These are phyloP conservation scores for Helianthus annuus DNA, from an alignment of 129 eudicot genomes.

Conservation along the genomic window HanXRQr2.0-SUNRISE NC_035446.2:169046731-169047230, in stretches of 20 bases:
- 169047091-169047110: conserved; percentile 72
- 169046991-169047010: conserved; percentile 24
- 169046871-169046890: neutral
- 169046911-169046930: conserved; percentile 25
- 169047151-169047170: neutral
- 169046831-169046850: neutral
- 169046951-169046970: conserved; percentile 76
- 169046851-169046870: conserved; percentile 16
- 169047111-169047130: neutral
- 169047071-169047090: conserved; percentile 78
- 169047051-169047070: conserved; percentile 68
- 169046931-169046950: conserved; percentile 75
- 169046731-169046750: conserved; percentile 20
- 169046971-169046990: conserved; percentile 83
- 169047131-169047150: neutral
- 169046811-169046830: conserved; percentile 28
- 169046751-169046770: conserved; percentile 7
- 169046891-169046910: conserved; percentile 16
- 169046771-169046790: conserved; percentile 21
- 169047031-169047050: conserved; percentile 76
- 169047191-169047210: conserved; percentile 6
- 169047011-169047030: conserved; percentile 64
- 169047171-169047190: conserved; percentile 5
- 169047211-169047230: neutral
- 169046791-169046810: conserved; percentile 27